Base-by-base conservation (phyloP, 257 asterid species). In the Solanum ahanhuiri region DNA sequence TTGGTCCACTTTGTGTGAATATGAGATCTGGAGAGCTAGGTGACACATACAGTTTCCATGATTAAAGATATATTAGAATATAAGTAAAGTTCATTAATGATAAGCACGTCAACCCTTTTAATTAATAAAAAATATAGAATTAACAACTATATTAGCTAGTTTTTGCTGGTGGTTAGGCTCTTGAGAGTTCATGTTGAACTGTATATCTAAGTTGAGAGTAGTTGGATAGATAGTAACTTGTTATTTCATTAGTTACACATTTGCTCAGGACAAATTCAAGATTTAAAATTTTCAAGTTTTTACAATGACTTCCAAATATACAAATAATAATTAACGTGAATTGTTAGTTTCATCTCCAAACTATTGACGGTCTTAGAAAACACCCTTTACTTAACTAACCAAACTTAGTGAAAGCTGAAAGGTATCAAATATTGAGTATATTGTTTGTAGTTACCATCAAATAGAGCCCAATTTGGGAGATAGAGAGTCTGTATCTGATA, bases 71-170 rank as follows among this genome's bases (percentile, higher is more conserved):
- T 48, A 81, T 81, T 81, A 31, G 18, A 81, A 28, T 48, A 81
- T 48, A 81, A 81, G 67, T 81, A 30, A 81, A 81, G 84, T 81
- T 81, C 69, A 48, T 48, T 81, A 81, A 81, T 81, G 84, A 81
- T 48, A 81, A 48, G 69, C 84, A 81, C 69, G 43, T 81, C 84
- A 81, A 81, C n/a, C 84, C 25, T 48, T 48, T 81, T 48, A 48
- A 77, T 43, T 75, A 77, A 81, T 81, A 28, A 28, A 25, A 45
- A 28, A 18, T 18, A 34, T 18, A 79, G 0, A 15, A 20, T 4
- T 9, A 48, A 48, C 43, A 48, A 81, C 30, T 28, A 72, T 71
- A 66, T 31, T 70, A 81, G 84, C 43, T 48, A 81, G 67, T 81
- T 17, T 48, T 43, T 18, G 43, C 35, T 28, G 67, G 84, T 81